phyloP scores from a whole-genome alignment of 2,329 filamentous ascomycete genomes.

The Dactylellina cionopaga region DNA sequence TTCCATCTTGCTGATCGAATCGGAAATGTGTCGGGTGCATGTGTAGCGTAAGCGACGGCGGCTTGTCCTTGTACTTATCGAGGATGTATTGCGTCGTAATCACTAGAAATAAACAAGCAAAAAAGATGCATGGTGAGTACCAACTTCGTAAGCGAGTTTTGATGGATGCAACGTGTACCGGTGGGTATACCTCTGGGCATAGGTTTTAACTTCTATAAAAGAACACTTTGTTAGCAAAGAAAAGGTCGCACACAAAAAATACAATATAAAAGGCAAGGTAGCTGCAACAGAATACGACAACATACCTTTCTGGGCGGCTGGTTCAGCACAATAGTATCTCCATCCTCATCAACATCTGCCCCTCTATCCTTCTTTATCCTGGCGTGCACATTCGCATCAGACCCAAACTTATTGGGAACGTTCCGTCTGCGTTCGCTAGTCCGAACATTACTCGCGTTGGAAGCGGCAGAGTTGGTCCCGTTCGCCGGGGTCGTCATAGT shows the following conservation, averaged over 20 bases:
- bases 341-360: constrained; percentile 47
- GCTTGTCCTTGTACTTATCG: constrained; percentile 76
- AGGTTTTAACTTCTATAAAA: constrained; percentile 52
- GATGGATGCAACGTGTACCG: constrained; percentile 51
- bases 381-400: constrained; percentile 17
- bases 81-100: constrained; percentile 80
- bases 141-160: constrained; percentile 19
- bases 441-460: constrained; percentile 40
- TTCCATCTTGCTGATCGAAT: constrained; percentile 93
- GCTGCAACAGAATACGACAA: background rate
- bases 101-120: constrained; percentile 64
- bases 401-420: constrained; percentile 47
- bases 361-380: constrained; percentile 48
- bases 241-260: constrained; percentile 9
- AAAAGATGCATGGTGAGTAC: constrained; percentile 51
- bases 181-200: constrained; percentile 53
- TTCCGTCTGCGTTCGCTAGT: constrained; percentile 47
- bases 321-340: constrained; percentile 35
- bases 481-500: constrained; percentile 35
- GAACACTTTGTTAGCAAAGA: constrained; percentile 3
- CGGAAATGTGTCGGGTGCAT: constrained; percentile 86
- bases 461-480: constrained; percentile 23
- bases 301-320: constrained; percentile 50
- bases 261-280: background rate
- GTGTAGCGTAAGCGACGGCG: constrained; percentile 86